Percentiles rank a stretch among this genome's conserved stretches.
Conservation (phyloP, 345 rosid species). For the Isatis tinctoria region DNA sequence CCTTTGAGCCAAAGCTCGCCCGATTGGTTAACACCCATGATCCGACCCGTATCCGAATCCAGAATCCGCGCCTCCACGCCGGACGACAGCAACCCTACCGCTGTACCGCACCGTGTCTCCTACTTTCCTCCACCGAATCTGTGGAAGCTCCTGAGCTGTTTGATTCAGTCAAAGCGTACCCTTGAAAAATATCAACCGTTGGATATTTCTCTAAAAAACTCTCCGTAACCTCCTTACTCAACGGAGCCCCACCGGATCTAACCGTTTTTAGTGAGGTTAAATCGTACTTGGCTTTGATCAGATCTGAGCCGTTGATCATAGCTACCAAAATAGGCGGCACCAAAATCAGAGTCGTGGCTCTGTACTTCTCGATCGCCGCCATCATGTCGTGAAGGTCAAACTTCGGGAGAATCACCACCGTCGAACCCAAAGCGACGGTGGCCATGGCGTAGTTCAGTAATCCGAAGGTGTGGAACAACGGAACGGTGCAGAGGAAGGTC, state of each 20-base stretch:
- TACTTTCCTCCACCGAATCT: background rate
- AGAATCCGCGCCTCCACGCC: conserved; percentile 22
- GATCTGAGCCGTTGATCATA: background rate
- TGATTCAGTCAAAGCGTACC: background rate
- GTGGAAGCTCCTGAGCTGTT: conserved; percentile 8
- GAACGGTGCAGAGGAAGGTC: no score
- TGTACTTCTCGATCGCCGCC: background rate
- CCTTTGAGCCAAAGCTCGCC: background rate
- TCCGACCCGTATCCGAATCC: conserved; percentile 48
- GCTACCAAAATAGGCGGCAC: conserved; percentile 3
- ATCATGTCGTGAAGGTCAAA: no score
- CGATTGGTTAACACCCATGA: conserved; percentile 5
- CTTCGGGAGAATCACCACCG: no score
- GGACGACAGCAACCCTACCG: conserved; percentile 59
- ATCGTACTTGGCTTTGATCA: background rate
- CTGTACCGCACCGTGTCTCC: conserved; percentile 68
- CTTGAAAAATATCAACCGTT: background rate
- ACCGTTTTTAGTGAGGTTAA: background rate
- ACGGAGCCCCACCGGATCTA: conserved; percentile 1
- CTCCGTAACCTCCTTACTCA: background rate
- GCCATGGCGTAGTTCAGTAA: no score
- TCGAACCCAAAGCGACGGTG: no score
- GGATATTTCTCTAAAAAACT: background rate
- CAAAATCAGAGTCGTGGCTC: background rate
- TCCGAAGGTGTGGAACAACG: no score